Base-by-base conservation (phyloP, 352 stramenopile genomes). In the Phytophthora fragariaefolia region DNA sequence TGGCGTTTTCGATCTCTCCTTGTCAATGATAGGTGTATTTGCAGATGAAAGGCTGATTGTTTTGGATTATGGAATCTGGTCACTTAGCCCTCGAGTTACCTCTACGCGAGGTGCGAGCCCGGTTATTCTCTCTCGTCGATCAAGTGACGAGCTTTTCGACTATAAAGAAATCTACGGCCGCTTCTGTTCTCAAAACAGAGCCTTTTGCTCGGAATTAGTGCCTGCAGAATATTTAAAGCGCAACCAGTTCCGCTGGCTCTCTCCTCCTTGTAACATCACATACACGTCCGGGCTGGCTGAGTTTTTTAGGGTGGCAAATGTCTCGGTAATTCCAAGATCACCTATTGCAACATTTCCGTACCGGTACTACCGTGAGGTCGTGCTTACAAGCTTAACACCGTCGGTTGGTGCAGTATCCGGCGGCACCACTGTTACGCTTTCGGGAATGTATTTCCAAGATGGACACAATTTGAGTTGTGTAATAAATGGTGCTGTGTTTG, bases 351-450 rank as follows among this genome's bases (percentile, higher is more conserved):
- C 53, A 8, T 62, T 80, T 42, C 45, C 73, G 8, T 84, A 67
- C 17, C 65, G 65, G 22, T 84, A 80, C 36, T 71, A 82, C 45
- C 58, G 52, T 13, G 66, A 75, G 34, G 53, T 79, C 0, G 46
- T 66, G 27, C 58, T 84, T 1, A 51, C 64, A 6, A 40, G 22
- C 22, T 23, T 81, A 6, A 67, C 55, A 8, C 76, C 76, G 20
- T 32, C 48, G 0, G 50, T 77, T 27, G 76, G 73, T 4, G 60
- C 61, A 3, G 22, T 71, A 4, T 18, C 49, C 28, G 73, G 76
- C 26, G 76, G 70, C 6, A 84, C 76, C 9, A 10, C 64, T 27
- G 51, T 84, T 24, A 76, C 64, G 23, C 18, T 90, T 18, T 58
- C 50, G 4, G 81, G 78, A 0, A 10, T 26, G 0, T 26, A 75